These are phyloP conservation scores for Coleophoma cylindrospora DNA, from an alignment of 2,329 filamentous ascomycete species.

Conservation along the genomic window DNA sequence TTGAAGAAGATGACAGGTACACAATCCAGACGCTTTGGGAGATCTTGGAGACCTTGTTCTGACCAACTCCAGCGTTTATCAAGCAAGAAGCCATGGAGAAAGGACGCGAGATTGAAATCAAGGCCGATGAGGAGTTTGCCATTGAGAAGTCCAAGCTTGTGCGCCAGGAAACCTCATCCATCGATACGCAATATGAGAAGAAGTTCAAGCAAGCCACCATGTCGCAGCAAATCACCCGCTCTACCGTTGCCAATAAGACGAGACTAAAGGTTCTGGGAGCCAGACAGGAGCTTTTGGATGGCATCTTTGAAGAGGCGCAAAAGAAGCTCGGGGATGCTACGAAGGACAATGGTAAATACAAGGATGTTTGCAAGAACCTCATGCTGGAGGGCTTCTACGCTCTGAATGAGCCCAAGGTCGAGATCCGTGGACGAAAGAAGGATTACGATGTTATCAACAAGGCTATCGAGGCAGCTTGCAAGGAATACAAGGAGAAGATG, in stretches of 20 bases:
- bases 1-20: conserved; percentile 91
- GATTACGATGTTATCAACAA: conserved; percentile 73
- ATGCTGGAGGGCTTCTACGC: conserved; percentile 89
- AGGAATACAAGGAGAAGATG: conserved; percentile 78
- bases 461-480: conserved; percentile 69
- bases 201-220: conserved; percentile 98
- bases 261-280: conserved; percentile 82
- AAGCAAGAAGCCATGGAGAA: conserved; percentile 97
- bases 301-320: conserved; percentile 77
- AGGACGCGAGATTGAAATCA: conserved; percentile 93
- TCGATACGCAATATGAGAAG: conserved; percentile 93
- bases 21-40: neutral
- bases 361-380: conserved; percentile 69
- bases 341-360: conserved; percentile 71
- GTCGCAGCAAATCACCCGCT: conserved; percentile 97
- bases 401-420: conserved; percentile 73
- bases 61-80: conserved; percentile 69
- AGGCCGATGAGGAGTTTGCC: conserved; percentile 97
- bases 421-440: conserved; percentile 71
- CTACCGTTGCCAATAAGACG: conserved; percentile 93
- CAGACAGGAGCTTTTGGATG: conserved; percentile 85
- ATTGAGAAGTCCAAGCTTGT: conserved; percentile 99
- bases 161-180: conserved; percentile 86
- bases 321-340: conserved; percentile 63
- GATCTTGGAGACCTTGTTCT: neutral